Base-by-base conservation (phyloP, 176 grass and related monocot genomes). In the Carex littledalei region DNA sequence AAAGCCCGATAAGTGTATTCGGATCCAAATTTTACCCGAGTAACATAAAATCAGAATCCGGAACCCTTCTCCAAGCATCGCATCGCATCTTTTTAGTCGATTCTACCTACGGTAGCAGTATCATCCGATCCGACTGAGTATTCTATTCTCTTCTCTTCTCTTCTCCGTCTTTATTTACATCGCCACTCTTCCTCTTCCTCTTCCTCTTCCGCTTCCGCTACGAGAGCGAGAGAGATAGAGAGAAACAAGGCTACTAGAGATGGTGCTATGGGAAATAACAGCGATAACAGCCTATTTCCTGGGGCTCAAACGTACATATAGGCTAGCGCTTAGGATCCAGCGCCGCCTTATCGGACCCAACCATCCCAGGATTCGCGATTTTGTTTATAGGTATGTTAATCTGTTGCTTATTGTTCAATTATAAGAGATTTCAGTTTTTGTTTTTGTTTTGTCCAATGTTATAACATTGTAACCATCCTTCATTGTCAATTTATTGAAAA, bases 191-290 rank as follows among this genome's bases (percentile, higher is more conserved):
- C 77, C 54, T 80, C 32, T 61, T 80, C 78, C 24, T n/a, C 7
- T 26, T 26, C 26, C 26, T 26, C 26, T 26, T 26, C 26, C 26
- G 0, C 24, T 24, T 24, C 24, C 24, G 0, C 26, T 26, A 26
- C 26, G 26, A 26, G 26, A 26, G 26, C 26, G 14, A 62, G 5
- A 22, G 26, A 83, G 14, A 82, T 5, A 43, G 80, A 83, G 62
- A 39, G 4, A 39, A 39, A 39, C 37, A 26, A 26, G 62, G 41
- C 16, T 32, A 29, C 22, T 29, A 29, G 29, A 41, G 68, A 98
- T 99, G 96, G 96, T 98, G 82, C 74, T 98, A 77, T 98, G 96
- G 96, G 96, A 98, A 90, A 74, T 98, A 8, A 95, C 91, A 63
- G 96, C 77, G 54, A 95, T 98, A 86, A 98, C 93, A 35, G 96